These are phyloP conservation scores for Diaporthe ampelina DNA, from an alignment of 2,329 filamentous ascomycete species.

Conservation along the genomic window DNA sequence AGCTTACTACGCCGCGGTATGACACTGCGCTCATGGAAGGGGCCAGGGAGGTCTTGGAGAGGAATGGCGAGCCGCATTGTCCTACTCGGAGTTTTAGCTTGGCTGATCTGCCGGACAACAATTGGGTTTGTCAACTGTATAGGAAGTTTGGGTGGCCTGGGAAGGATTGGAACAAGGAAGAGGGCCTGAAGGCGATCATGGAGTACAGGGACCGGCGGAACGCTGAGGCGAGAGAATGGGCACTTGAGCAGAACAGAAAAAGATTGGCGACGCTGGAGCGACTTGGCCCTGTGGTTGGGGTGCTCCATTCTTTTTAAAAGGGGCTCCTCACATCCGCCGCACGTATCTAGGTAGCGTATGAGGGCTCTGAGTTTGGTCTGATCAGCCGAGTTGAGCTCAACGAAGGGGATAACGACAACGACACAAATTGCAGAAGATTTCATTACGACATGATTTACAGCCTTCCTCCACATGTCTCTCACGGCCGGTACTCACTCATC, in stretches of 20 bases:
- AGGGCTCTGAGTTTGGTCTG: too few relatives aligned
- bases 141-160: not conserved
- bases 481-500: constrained; percentile 23
- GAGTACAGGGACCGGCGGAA: not conserved
- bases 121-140: not conserved
- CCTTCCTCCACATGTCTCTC: not conserved
- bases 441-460: too few relatives aligned
- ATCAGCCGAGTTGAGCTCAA: too few relatives aligned
- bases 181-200: not conserved
- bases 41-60: too few relatives aligned
- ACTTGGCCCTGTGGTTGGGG: not conserved
- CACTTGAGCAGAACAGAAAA: too few relatives aligned
- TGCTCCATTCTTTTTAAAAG: not conserved
- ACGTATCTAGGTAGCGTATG: not conserved
- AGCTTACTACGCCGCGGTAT: too few relatives aligned
- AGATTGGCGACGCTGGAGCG: not conserved
- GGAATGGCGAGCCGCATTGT: too few relatives aligned
- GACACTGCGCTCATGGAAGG: not conserved
- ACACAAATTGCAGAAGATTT: too few relatives aligned
- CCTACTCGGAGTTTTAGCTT: too few relatives aligned
- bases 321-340: not conserved
- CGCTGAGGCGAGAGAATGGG: not conserved
- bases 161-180: not conserved
- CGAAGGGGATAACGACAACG: too few relatives aligned
- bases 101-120: too few relatives aligned